Evolutionary conservation across 1,284 basidiomycete species (phyloP).

Genomic region (Cryptococcus depauperatus): DNA sequence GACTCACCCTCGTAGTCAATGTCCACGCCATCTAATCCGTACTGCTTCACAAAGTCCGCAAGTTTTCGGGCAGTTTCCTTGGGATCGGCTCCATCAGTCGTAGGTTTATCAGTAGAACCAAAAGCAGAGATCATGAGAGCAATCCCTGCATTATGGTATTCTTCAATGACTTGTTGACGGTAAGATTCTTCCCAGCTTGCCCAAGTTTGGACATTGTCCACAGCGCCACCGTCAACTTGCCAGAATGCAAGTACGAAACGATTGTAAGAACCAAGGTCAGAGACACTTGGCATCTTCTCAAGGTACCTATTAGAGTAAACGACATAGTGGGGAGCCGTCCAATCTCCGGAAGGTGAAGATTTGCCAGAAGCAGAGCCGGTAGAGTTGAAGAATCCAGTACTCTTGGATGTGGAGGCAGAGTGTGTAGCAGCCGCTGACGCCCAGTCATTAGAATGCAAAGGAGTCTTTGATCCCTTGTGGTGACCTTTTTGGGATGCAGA

Average conservation of each 20-base stretch:
- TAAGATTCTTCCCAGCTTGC: conserved; percentile 22
- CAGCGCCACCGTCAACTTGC: conserved; percentile 41
- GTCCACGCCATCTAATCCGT: conserved; percentile 50
- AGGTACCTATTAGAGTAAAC: conserved; percentile 37
- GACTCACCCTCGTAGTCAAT: conserved; percentile 46
- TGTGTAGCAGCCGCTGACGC: conserved; percentile 4
- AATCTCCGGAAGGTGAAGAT: conserved; percentile 5
- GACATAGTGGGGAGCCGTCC: conserved; percentile 37
- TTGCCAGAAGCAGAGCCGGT: neutral
- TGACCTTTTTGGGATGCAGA: neutral
- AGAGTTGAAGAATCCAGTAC: neutral
- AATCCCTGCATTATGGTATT: conserved; percentile 47
- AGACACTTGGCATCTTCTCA: conserved; percentile 25
- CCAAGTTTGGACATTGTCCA: conserved; percentile 42
- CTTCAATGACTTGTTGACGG: conserved; percentile 31
- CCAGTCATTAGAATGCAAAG: too few species aligned
- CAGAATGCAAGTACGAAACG: conserved; percentile 49
- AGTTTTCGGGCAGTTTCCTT: conserved; percentile 34
- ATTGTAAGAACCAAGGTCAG: conserved; percentile 37
- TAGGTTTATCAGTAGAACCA: conserved; percentile 46
- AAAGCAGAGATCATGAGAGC: conserved; percentile 47
- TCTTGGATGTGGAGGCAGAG: conserved; percentile 4
- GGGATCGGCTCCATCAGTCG: conserved; percentile 40
- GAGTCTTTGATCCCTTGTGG: neutral
- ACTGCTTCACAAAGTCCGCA: conserved; percentile 43